Percentiles rank a stretch among this genome's conserved stretches.
Evolutionary conservation across 2,329 filamentous ascomycete species (phyloP).

Genomic region (Apiospora phragmitis): DNA sequence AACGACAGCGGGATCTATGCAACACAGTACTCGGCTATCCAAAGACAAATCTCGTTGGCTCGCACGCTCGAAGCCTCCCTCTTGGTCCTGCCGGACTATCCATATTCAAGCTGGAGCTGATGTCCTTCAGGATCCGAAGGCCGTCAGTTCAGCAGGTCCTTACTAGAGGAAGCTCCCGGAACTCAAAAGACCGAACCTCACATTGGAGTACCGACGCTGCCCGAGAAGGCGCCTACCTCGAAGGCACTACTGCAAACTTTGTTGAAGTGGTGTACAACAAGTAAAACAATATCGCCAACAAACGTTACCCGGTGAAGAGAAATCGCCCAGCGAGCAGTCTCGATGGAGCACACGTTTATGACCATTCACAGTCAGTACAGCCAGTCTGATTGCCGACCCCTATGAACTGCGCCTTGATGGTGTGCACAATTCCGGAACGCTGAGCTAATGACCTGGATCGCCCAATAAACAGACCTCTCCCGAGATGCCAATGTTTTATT

Average conservation of each 20-base stretch:
- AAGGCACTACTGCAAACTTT: not conserved
- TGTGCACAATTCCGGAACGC: not conserved
- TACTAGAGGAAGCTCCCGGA: conserved; percentile 22
- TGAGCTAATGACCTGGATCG: conserved; percentile 13
- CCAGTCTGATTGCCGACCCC: conserved; percentile 8
- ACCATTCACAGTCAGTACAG: conserved; percentile 76
- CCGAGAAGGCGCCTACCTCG: not conserved
- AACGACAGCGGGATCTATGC: conserved; percentile 40
- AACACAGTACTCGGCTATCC: conserved; percentile 39
- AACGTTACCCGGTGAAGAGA: conserved; percentile 22
- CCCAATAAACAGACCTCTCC: conserved; percentile 60
- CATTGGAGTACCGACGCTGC: not conserved
- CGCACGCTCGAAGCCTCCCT: conserved; percentile 24
- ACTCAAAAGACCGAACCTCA: conserved; percentile 12
- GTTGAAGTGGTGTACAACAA: not conserved
- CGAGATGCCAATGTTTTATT: conserved; percentile 78
- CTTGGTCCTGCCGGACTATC: not conserved
- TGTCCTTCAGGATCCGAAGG: conserved; percentile 29
- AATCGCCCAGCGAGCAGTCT: conserved; percentile 25
- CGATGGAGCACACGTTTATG: conserved; percentile 86
- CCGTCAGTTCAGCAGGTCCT: conserved; percentile 21
- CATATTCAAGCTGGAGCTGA: conserved; percentile 21
- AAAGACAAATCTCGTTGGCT: conserved; percentile 34
- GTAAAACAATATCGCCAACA: conserved; percentile 19
- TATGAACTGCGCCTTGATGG: not conserved